Base-by-base conservation (phyloP, 2,329 filamentous ascomycete genomes). In the Coniochaeta prunicola region DNA sequence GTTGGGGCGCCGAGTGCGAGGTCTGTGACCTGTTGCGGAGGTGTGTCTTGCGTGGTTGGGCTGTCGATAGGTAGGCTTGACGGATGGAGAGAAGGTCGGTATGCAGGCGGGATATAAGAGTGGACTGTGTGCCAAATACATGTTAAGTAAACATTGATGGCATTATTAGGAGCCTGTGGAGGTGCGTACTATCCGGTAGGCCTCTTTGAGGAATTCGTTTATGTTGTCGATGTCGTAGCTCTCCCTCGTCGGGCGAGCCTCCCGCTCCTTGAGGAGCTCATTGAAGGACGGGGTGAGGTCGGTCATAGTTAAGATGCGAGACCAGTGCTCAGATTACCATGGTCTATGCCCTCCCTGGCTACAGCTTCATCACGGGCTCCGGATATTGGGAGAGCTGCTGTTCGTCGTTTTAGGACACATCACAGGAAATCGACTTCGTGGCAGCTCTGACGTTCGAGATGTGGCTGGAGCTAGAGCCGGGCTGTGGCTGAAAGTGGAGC, bases 121-220 rank as follows among this genome's bases (percentile, higher is more conserved):
- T 83, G 70, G 96, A 94, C 92, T 96, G 68, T 19, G 48, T 50
- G 21, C 19, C n/a, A n/a, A 30, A 15, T 8, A 66, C 60, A 68
- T 67, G 63, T 71, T 67, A n/a, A 64, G 63, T 59, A 59, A 15
- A 40, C 58, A 59, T 53, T 57, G 24, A 38, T 17, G 58, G 45
- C 13, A n/a, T 12, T 12, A 2, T 8, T 13, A 24, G 34, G 13
- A 19, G 4, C 6, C 6, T 28, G 15, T 12, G 36, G 9, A 64
- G 65, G 62, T 56, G 73, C 82, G 68, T 77, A 96, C 92, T 73
- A 97, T 97, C 70, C 89, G 85, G 75, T 96, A 94, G 57, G 94
- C 94, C 75, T 97, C 93, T 70, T 93, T 92, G 34, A 97, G 78
- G 70, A 97, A 99, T 67, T 89, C 89, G 71, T 97, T 90, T 56